These are phyloP conservation scores for Claviceps quebecensis DNA, from an alignment of 2,329 filamentous ascomycete species.

Conservation along the genomic window DNA sequence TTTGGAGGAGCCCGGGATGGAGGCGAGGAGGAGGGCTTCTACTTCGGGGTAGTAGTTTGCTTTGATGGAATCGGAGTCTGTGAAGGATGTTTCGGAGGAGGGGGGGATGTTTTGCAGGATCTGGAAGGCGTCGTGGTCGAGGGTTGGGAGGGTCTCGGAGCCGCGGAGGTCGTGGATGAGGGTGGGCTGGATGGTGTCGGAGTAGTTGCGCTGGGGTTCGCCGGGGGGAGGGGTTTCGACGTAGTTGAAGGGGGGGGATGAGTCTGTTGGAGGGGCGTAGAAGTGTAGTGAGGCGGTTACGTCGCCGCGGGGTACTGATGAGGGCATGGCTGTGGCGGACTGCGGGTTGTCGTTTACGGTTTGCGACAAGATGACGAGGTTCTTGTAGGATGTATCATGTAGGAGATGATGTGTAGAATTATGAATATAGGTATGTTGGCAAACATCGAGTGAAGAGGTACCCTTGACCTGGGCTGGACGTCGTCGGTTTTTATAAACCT, in stretches of 20 bases:
- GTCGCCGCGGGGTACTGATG: slow-evolving; percentile 40
- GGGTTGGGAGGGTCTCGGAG: slow-evolving; percentile 30
- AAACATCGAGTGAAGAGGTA: too few relatives aligned
- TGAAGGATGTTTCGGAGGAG: slow-evolving; percentile 23
- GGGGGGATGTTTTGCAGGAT: slow-evolving; percentile 12
- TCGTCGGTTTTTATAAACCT: neutral
- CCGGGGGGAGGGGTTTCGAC: slow-evolving; percentile 50
- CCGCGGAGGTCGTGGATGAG: slow-evolving; percentile 61
- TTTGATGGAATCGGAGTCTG: slow-evolving; percentile 48
- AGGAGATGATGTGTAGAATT: too few relatives aligned
- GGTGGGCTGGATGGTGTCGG: slow-evolving; percentile 33
- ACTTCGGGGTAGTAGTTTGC: slow-evolving; percentile 57
- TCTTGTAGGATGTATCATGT: too few relatives aligned
- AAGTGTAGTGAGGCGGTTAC: slow-evolving; percentile 52
- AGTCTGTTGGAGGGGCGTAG: slow-evolving; percentile 48
- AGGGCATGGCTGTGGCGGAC: neutral
- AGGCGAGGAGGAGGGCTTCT: slow-evolving; percentile 33
- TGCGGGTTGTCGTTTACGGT: too few relatives aligned
- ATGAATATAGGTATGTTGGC: too few relatives aligned
- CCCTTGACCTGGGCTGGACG: neutral
- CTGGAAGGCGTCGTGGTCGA: slow-evolving; percentile 27
- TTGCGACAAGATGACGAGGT: too few relatives aligned
- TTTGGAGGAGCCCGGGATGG: slow-evolving; percentile 28
- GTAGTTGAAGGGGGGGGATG: slow-evolving; percentile 45
- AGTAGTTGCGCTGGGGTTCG: slow-evolving; percentile 52